Base-by-base conservation (phyloP, 140 eudicot genomes). In the Stevia rebaudiana region DNA sequence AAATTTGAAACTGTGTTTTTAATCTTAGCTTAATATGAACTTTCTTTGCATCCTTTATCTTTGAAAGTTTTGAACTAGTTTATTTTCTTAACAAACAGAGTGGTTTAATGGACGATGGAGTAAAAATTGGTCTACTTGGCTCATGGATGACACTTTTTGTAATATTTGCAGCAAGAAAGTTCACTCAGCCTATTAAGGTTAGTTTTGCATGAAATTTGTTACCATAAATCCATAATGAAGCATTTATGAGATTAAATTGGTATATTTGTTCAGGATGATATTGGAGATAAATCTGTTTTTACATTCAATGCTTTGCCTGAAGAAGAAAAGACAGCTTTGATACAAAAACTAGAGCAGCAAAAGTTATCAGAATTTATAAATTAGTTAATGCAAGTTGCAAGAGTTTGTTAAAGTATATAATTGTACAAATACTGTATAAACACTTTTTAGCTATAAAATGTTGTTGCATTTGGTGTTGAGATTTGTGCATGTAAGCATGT, bases 251-350 rank as follows among this genome's bases (percentile, higher is more conserved):
- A 49, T 61, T 24, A 40, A 24, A 25, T 24, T 62, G 43, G 3
- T 70, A 11, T 42, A 43, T 36, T 41, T 35, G 22, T 79, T 33
- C 81, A 92, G 98, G 98, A 92, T 78, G 98, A 92, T 68, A 88
- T 92, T 35, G 98, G 98, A 49, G 98, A 92, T 67, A 92, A 92
- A 76, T 92, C 98, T 4, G 98, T 92, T 28, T 88, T 92, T 82
- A 83, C 63, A 48, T 92, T 88, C 76, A 63, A 92, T 4, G 85
- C 95, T 24, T 57, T 92, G 58, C 84, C 95, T 8, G 87, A 92
- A 61, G 94, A 85, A 67, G 85, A 83, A 76, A 83, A 92, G 63
- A 74, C 39, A 22, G 84, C 86, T 55, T 57, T 92, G 65, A 53
- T 92, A 49, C 55, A 79, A 75, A 85, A 82, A 72, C 95, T 91